Conservation (phyloP, 805 yeast genomes). For the Hanseniaspora hatyaiensis region DNA sequence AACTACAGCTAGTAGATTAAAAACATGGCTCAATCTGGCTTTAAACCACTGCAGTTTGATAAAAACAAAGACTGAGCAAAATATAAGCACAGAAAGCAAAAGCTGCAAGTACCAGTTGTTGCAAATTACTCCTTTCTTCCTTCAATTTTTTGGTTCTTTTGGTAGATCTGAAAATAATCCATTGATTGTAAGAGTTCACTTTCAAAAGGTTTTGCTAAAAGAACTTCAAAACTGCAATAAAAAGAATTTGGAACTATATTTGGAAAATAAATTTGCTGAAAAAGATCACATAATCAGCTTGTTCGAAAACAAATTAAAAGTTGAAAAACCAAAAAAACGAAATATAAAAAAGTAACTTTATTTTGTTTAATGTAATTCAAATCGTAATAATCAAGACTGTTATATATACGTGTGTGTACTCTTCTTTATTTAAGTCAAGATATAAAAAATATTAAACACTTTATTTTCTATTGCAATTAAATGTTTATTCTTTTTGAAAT, state of each 20-base stretch:
- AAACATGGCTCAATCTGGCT: too few relatives aligned
- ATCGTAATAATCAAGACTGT: too few relatives aligned
- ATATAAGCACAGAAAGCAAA: background rate
- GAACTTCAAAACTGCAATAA: slow-evolving; percentile 42
- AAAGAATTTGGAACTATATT: slow-evolving; percentile 55
- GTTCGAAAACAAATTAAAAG: slow-evolving; percentile 30
- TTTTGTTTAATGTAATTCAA: too few relatives aligned
- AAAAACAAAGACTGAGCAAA: background rate
- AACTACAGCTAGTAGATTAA: too few relatives aligned
- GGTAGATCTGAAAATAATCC: slow-evolving; percentile 19
- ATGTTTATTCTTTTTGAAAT: too few relatives aligned
- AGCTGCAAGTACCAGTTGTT: slow-evolving; percentile 22
- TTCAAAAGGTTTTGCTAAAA: slow-evolving; percentile 35
- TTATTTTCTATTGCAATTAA: too few relatives aligned
- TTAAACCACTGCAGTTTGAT: background rate
- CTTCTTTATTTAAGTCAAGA: too few relatives aligned
- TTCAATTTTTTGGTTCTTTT: slow-evolving; percentile 23
- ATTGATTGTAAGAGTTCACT: slow-evolving; percentile 36
- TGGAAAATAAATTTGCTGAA: slow-evolving; percentile 60
- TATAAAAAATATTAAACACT: too few relatives aligned
- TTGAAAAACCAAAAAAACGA: slow-evolving; percentile 7
- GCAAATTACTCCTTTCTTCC: slow-evolving; percentile 27
- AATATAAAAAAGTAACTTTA: background rate
- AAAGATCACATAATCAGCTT: slow-evolving; percentile 46
- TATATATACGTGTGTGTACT: too few relatives aligned